Conservation (phyloP, 805 yeast species). For the Metschnikowia henanensis region DNA sequence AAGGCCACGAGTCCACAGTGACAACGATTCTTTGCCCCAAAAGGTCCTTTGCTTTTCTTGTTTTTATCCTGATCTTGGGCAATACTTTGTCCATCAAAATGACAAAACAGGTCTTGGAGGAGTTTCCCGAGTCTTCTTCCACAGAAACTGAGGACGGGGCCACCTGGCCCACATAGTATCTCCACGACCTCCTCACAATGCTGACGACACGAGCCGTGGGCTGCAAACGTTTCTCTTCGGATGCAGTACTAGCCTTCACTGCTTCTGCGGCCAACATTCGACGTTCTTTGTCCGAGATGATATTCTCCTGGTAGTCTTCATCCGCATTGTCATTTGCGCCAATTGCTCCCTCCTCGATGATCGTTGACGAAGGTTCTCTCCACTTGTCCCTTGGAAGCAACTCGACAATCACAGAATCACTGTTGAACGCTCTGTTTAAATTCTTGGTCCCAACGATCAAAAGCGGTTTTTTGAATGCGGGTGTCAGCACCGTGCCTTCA, state of each 20-base stretch:
- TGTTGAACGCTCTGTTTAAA: slow-evolving; percentile 87
- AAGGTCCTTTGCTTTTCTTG: slow-evolving; percentile 81
- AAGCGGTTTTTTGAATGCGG: slow-evolving; percentile 78
- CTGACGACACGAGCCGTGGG: slow-evolving; percentile 97
- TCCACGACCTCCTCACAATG: slow-evolving; percentile 87
- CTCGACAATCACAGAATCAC: slow-evolving; percentile 91
- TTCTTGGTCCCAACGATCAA: slow-evolving; percentile 79
- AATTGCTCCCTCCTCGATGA: slow-evolving; percentile 70
- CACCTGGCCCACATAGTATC: slow-evolving; percentile 93
- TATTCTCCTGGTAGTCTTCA: slow-evolving; percentile 48
- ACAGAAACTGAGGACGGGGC: slow-evolving; percentile 67
- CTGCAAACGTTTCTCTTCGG: slow-evolving; percentile 51
- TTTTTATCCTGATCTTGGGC: slow-evolving; percentile 83
- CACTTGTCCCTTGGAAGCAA: slow-evolving; percentile 81
- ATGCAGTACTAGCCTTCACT: slow-evolving; percentile 48
- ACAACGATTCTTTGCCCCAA: slow-evolving; percentile 90
- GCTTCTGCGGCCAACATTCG: slow-evolving; percentile 78
- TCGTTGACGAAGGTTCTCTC: slow-evolving; percentile 81
- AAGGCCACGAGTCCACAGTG: slow-evolving; percentile 92
- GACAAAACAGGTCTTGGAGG: slow-evolving; percentile 79
- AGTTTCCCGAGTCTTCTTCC: slow-evolving; percentile 55
- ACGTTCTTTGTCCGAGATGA: slow-evolving; percentile 70
- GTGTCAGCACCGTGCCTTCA: slow-evolving; percentile 78
- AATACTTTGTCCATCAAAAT: slow-evolving; percentile 84
- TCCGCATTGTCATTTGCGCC: slow-evolving; percentile 63